Evolutionary conservation across 140 eudicot species (phyloP).

Genomic region (Cichorium intybus): DNA sequence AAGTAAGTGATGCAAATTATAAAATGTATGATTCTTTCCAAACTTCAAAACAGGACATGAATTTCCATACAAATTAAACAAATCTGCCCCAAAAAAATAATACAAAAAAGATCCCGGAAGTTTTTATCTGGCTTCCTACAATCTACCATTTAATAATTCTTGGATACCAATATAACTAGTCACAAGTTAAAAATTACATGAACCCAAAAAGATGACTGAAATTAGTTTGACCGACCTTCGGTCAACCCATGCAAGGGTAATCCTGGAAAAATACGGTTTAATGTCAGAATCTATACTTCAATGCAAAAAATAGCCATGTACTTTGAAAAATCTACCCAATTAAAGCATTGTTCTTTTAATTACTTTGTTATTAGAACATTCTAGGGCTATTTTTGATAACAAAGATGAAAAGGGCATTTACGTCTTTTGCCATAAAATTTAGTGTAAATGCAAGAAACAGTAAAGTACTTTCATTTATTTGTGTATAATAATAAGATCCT

Average conservation of each 20-base stretch:
- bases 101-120: not conserved
- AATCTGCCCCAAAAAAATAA: not conserved
- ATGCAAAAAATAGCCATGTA: not conserved
- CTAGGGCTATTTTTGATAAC: no score
- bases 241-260: not conserved
- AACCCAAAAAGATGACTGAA: not conserved
- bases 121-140: not conserved
- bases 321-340: no score
- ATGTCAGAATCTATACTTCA: not conserved
- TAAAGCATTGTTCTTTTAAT: no score
- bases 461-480: no score
- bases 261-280: constrained; percentile 1
- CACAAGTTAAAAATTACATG: not conserved
- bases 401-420: no score
- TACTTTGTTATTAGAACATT: no score
- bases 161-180: not conserved
- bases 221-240: constrained; percentile 6
- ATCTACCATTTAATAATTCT: not conserved
- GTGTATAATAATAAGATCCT: no score
- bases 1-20: not conserved
- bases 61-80: not conserved
- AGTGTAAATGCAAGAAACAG: no score
- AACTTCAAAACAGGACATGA: not conserved
- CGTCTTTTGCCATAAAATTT: no score
- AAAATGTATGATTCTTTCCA: not conserved